Evolutionary conservation across 2,329 filamentous ascomycete species (phyloP), one percentile per base, ranked within the genome.

Genomic region (Calonectria honghensis): DNA sequence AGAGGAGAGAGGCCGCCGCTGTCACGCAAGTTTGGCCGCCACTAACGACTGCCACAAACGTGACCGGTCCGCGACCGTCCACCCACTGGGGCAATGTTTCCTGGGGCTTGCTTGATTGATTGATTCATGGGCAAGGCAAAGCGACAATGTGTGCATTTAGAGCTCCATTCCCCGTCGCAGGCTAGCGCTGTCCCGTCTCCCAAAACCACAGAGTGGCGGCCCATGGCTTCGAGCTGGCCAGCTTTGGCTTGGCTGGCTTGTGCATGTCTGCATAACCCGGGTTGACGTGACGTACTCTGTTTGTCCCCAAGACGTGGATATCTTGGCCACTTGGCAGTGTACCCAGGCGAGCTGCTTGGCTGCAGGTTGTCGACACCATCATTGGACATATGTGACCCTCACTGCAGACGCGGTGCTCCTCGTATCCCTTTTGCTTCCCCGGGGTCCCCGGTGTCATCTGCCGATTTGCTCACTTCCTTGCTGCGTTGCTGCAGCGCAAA

Each of bases 241-340:
- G 35, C 45, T 41, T 39, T 32, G 50, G 57, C 57, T 31, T 39
- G 57, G 45, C 45, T 45, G 52, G 45, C 57, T 41, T 64, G 57
- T 39, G n/a, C 41, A 68, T 39, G 32, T 18, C 35, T 39, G 48
- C 65, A 68, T 29, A 54, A 57, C 35, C 31, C 24, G 13, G 54
- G 24, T 52, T 35, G 24, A 35, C 64, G 16, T 35, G 24, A 50
- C 64, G 16, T 35, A 61, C 31, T 27, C 11, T 31, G 45, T n/a
- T 35, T 16, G n/a, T 37, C 20, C 32, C 9, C 10, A 65, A 29
- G 27, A 20, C 50, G 32, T 52, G 20, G 39, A 45, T 24, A 48
- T 54, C 39, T 50, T 61, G 52, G 52, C 67, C 59, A 54, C 59
- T 54, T 70, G 68, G 57, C 59, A 70, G 31, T 45, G 48, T 64